Percentiles rank a stretch among this genome's conserved stretches.
Conservation (phyloP, 176 grass and related monocot genomes). For the Phragmites australis region DNA sequence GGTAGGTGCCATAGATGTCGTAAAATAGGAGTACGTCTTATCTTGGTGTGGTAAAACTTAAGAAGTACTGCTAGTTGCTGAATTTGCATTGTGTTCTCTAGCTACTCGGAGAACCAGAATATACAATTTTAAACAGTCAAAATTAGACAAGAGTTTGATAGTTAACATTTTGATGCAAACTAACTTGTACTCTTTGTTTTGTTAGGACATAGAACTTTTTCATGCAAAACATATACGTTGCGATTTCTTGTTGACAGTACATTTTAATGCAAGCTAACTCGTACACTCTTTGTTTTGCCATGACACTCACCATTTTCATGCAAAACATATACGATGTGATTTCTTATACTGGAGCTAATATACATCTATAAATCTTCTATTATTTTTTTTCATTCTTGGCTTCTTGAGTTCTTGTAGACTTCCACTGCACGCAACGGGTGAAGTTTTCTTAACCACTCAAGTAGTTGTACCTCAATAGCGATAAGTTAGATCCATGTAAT, state of each 20-base stretch:
- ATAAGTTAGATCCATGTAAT: not conserved
- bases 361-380: not conserved
- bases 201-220: not conserved
- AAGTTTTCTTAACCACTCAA: not conserved
- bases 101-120: not conserved
- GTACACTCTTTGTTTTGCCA: not conserved
- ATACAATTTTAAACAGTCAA: not conserved
- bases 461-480: not conserved
- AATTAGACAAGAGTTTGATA: too few relatives aligned
- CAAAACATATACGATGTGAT: not conserved
- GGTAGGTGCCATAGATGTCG: conserved; percentile 4
- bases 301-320: too few relatives aligned
- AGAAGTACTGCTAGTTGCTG: not conserved
- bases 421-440: not conserved
- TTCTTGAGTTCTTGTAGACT: not conserved
- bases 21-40: not conserved
- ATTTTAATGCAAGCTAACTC: not conserved
- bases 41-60: not conserved
- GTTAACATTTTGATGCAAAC: too few relatives aligned
- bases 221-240: not conserved
- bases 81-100: not conserved
- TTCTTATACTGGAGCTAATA: not conserved
- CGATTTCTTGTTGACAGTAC: not conserved
- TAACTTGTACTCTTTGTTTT: not conserved
- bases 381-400: too few relatives aligned